A percentile compares a stretch with the other conserved stretches of the same genome.
These are phyloP conservation scores for Kluyveromyces dobzhanskii DNA, from an alignment of 805 yeast genomes.

Conservation along the genomic window DNA sequence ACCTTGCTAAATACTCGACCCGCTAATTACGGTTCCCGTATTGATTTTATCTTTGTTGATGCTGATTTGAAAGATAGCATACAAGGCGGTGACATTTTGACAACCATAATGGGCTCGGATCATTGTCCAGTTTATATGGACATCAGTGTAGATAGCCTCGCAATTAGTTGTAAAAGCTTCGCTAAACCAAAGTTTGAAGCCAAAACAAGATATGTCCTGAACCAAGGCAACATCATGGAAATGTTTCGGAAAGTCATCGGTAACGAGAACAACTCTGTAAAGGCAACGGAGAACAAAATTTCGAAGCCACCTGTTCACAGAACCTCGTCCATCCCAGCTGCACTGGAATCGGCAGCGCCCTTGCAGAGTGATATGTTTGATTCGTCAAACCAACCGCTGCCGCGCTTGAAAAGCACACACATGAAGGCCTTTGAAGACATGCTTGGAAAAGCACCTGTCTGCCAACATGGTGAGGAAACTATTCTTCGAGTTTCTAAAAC, in stretches of 20 bases:
- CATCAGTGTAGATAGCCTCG: slow-evolving; percentile 26
- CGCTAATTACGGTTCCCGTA: slow-evolving; percentile 78
- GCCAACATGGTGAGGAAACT: slow-evolving; percentile 42
- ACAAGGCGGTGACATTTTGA: slow-evolving; percentile 47
- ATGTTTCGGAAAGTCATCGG: slow-evolving; percentile 25
- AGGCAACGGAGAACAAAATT: slow-evolving; percentile 4
- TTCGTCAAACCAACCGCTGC: no score
- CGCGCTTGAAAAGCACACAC: not conserved
- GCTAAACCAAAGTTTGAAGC: slow-evolving; percentile 46
- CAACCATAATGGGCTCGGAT: slow-evolving; percentile 75
- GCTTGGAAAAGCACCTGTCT: slow-evolving; percentile 33
- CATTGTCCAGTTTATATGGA: slow-evolving; percentile 89
- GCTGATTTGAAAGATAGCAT: slow-evolving; percentile 28
- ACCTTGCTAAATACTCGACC: slow-evolving; percentile 68
- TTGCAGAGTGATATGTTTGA: no score
- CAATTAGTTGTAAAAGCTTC: slow-evolving; percentile 3
- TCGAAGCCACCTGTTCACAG: not conserved
- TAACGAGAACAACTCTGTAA: slow-evolving; percentile 4
- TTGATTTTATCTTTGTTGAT: slow-evolving; percentile 64
- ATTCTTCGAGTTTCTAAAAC: slow-evolving; percentile 39
- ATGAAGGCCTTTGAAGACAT: slow-evolving; percentile 10
- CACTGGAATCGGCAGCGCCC: no score
- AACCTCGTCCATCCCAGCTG: no score
- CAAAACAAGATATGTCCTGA: slow-evolving; percentile 36
- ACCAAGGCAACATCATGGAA: slow-evolving; percentile 28